Conservation (phyloP, 495 filamentous ascomycete species). For the Penicillium salamii region DNA sequence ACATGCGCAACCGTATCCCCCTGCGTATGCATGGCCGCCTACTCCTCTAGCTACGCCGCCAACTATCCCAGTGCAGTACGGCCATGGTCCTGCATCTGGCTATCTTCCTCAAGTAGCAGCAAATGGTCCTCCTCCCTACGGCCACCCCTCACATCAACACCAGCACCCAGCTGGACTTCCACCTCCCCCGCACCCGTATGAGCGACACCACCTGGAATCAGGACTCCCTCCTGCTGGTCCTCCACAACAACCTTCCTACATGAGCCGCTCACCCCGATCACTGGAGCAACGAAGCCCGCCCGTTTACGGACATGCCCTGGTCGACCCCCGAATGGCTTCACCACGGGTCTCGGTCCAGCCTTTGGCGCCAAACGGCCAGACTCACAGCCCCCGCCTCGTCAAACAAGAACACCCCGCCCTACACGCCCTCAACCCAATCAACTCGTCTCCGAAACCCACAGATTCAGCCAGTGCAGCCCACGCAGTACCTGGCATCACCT, state of each 20-base stretch:
- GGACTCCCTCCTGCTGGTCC: slow-evolving; percentile 24
- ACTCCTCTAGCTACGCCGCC: slow-evolving; percentile 53
- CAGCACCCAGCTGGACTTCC: slow-evolving; percentile 22
- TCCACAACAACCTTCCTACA: slow-evolving; percentile 22
- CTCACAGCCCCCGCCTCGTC: slow-evolving; percentile 29
- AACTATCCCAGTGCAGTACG: slow-evolving; percentile 36
- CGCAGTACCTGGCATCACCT: slow-evolving; percentile 50
- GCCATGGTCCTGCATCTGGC: slow-evolving; percentile 12
- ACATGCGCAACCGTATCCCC: slow-evolving; percentile 42
- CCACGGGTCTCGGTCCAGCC: slow-evolving; percentile 33
- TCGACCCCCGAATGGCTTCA: slow-evolving; percentile 37
- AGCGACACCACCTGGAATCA: slow-evolving; percentile 36
- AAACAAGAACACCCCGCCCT: slow-evolving; percentile 30
- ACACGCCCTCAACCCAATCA: slow-evolving; percentile 19
- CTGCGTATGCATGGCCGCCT: slow-evolving; percentile 63
- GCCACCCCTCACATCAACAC: slow-evolving; percentile 22
- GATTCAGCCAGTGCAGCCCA: slow-evolving; percentile 26
- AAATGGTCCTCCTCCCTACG: slow-evolving; percentile 31
- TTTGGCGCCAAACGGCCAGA: slow-evolving; percentile 22
- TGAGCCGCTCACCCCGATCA: slow-evolving; percentile 37
- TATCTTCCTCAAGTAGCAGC: slow-evolving; percentile 36
- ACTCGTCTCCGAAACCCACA: slow-evolving; percentile 21
- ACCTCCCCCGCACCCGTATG: slow-evolving; percentile 32
- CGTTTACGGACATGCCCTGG: slow-evolving; percentile 20
- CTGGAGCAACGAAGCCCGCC: slow-evolving; percentile 34